These are phyloP conservation scores for Setaria viridis DNA, from an alignment of 202 grass and related monocot species.

Conservation along the genomic window DNA sequence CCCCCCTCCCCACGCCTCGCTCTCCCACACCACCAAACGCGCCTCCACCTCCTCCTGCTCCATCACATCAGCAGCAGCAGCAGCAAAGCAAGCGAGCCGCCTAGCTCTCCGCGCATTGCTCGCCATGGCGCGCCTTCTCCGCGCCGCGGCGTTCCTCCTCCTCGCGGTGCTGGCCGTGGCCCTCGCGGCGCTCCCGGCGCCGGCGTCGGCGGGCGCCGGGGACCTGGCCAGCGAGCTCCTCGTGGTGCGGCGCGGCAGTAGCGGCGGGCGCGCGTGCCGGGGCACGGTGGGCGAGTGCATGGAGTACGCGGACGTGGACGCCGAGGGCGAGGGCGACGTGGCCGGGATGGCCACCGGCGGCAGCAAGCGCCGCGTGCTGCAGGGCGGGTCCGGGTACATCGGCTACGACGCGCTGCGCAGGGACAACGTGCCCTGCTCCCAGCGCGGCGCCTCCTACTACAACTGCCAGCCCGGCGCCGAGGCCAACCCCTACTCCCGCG, in stretches of 20 bases:
- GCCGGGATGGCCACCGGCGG: conserved; percentile 42
- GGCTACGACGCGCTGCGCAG: conserved; percentile 67
- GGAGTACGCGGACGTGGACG: conserved; percentile 47
- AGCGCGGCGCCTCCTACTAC: conserved; percentile 82
- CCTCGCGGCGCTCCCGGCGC: neutral
- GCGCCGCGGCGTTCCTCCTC: neutral
- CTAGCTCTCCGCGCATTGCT: neutral
- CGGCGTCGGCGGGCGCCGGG: neutral
- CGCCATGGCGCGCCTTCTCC: conserved; percentile 4
- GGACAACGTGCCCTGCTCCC: conserved; percentile 72
- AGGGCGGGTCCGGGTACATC: conserved; percentile 66
- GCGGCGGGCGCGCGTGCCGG: conserved; percentile 28
- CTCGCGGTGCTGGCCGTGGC: neutral
- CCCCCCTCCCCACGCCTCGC: neutral
- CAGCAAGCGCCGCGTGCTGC: conserved; percentile 58
- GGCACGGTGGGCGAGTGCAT: conserved; percentile 63
- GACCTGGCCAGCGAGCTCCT: neutral
- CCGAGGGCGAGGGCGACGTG: conserved; percentile 44
- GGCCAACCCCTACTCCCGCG: conserved; percentile 77
- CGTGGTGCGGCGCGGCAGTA: conserved; percentile 30
- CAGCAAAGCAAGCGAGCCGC: neutral
- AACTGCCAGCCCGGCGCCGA: conserved; percentile 74
- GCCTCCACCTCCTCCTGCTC: neutral
- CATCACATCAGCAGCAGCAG: neutral
- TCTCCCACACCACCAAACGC: conserved; percentile 1